A percentile compares a stretch with the other conserved stretches of the same genome.
Evolutionary conservation across 2,329 filamentous ascomycete species (phyloP).

Genomic region (Cytospora chrysosperma): DNA sequence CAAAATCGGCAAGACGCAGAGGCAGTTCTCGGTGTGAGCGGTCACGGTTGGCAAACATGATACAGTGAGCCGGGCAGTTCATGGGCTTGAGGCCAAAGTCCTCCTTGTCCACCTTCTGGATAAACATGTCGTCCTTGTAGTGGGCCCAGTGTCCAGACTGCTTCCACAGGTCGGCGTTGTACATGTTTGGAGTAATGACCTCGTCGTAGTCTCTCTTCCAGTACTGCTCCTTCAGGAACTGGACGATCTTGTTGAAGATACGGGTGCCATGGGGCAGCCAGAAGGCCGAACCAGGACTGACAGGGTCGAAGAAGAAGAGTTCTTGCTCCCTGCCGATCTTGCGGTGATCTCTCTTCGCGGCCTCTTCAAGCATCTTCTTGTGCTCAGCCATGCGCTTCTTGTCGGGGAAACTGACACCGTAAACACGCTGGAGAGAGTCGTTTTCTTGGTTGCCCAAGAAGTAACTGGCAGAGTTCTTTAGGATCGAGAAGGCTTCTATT

Average conservation of each 20-base stretch:
- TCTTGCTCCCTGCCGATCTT: conserved; percentile 95
- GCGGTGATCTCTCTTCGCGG: conserved; percentile 94
- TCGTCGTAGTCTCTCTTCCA: conserved; percentile 92
- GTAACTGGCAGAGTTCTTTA: conserved; percentile 70
- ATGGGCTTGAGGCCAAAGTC: conserved; percentile 80
- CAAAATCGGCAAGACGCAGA: conserved; percentile 91
- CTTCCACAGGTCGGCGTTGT: conserved; percentile 90
- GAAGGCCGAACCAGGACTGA: conserved; percentile 91
- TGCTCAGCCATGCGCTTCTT: conserved; percentile 94
- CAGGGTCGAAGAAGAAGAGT: conserved; percentile 93
- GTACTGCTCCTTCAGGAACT: conserved; percentile 82
- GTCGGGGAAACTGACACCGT: conserved; percentile 91
- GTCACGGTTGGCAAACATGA: conserved; percentile 81
- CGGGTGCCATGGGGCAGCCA: conserved; percentile 89
- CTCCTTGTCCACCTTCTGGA: conserved; percentile 77
- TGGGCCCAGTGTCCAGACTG: conserved; percentile 91
- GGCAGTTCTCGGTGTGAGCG: conserved; percentile 88
- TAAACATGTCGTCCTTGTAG: conserved; percentile 90
- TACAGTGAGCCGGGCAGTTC: conserved; percentile 95
- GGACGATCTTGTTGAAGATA: conserved; percentile 86
- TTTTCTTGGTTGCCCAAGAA: conserved; percentile 93
- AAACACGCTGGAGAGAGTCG: conserved; percentile 93
- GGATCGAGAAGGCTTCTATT: conserved; percentile 92
- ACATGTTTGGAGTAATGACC: conserved; percentile 96
- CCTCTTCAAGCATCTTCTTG: conserved; percentile 93